Percentiles rank a stretch among this genome's conserved stretches.
phyloP scores from a whole-genome alignment of 495 filamentous ascomycete genomes.

The Acidomyces sp. region DNA sequence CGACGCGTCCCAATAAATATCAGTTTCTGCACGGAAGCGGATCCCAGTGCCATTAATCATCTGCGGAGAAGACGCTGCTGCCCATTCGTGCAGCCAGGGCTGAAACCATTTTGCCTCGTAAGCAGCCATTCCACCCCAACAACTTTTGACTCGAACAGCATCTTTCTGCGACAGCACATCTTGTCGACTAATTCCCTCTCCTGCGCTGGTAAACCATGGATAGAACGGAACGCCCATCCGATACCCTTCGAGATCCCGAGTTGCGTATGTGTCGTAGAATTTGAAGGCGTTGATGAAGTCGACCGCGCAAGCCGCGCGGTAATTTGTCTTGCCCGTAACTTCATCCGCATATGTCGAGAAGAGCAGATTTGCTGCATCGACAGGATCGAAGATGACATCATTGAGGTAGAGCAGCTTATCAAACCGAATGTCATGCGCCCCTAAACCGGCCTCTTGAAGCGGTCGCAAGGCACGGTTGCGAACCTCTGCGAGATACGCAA shows the following conservation, averaged over 20 bases:
- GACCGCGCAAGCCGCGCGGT: constrained; percentile 67
- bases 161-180: constrained; percentile 51
- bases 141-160: constrained; percentile 59
- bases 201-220: constrained; percentile 56
- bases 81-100: constrained; percentile 6
- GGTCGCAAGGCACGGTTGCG: constrained; percentile 62
- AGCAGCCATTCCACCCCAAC: constrained; percentile 73
- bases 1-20: constrained; percentile 60
- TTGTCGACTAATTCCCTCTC: constrained; percentile 40
- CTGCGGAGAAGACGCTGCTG: not conserved
- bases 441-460: constrained; percentile 35
- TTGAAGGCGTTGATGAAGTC: constrained; percentile 68
- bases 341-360: constrained; percentile 55
- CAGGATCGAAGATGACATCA: constrained; percentile 58
- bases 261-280: constrained; percentile 73
- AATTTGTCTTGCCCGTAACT: constrained; percentile 43
- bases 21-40: constrained; percentile 51
- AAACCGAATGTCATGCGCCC: constrained; percentile 29
- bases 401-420: constrained; percentile 67
- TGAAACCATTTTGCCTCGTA: constrained; percentile 59
- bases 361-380: constrained; percentile 57
- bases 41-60: constrained; percentile 28
- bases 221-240: constrained; percentile 57
- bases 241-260: constrained; percentile 60
- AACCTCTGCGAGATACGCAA: constrained; percentile 64